Evolutionary conservation across 2,329 filamentous ascomycete species (phyloP), one percentile per base, ranked within the genome.

Genomic region (Pseudogymnoascus sp.): DNA sequence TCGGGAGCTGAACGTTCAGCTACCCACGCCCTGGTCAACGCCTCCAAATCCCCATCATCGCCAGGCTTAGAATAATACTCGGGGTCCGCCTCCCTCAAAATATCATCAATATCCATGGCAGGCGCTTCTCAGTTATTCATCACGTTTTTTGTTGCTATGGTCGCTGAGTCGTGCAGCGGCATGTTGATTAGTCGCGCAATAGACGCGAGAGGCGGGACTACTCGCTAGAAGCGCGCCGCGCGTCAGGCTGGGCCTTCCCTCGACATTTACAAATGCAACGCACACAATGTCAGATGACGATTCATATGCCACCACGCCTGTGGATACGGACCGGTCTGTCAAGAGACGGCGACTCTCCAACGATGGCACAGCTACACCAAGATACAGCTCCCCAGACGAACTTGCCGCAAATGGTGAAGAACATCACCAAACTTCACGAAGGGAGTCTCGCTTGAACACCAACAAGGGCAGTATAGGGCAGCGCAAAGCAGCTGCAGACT

Each of bases 1-100:
- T 97, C 92, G 2, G 93, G 91, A 47, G 91, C 87, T 61, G 88
- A 90, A 67, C 94, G 85, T 74, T 99, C 95, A 43, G 93, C 90
- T 47, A 97, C 84, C 93, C 93, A 99, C 69, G 87, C 88, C 69
- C 93, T 88, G 67, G 93, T 97, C 67, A 99, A 78, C 60, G 89
- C 85, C 73, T 97, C 91, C 67, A 97, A 81, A 75, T 97, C 93
- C 43, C 60, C 59, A 20, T 64, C 67, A 38, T 65, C 62, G 35
- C 66, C 67, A 35, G 67, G 82, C 16, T 83, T 73, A 35, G 77
- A 73, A 66, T 83, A 77, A 60, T 77, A 75, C 62, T 77, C 73
- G 58, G 81, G 84, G 73, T 90, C 86, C 67, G 91, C 85, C 70
- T 88, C 85, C 68, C 84, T 84, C 64, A 91, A 81, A 66, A 92